Base-by-base conservation (phyloP, 495 filamentous ascomycete species). In the Penicillium taxi region DNA sequence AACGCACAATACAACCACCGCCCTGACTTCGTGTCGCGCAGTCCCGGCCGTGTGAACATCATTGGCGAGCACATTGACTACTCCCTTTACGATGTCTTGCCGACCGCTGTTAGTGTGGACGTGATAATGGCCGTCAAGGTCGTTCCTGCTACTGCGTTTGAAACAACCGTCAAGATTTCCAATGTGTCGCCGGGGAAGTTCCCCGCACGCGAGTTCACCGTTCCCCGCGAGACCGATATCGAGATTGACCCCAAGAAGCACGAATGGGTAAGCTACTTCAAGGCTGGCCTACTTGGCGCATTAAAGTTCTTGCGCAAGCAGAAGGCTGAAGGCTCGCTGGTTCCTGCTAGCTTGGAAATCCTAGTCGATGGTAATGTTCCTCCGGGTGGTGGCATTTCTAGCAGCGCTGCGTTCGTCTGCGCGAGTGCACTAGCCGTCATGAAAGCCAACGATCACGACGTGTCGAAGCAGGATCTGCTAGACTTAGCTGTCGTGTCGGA, bases 21-120 rank as follows among this genome's bases (percentile, higher is more conserved):
- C 9, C 78, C 89, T 2, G 74, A 86, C 27, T 96, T 95, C 50
- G 77, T 96, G 5, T 75, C 91, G 1, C 78, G 91, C 31, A 93
- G 87, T 40, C 91, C 91, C 0, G 91, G 91, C 33, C 75, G 91
- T 39, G 91, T 98, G 42, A 96, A 96, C 69, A 91, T 98, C 57
- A 96, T 98, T 50, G 91, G 91, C 55, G 91, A 98, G 70, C 91
- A 98, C 65, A 96, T 98, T 53, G 91, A 98, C 70, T 98, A 98
- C 62, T 93, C 86, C 13, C 77, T 96, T 23, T 98, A 96, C 67
- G 79, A 90, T 54, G 90, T 96, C 31, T 70, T 98, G 12, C 91
- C 91, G 34, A 96, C 95, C 75, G 91, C 89, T 37, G 83, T 96
- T 45, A 86, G 80, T 12, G 84, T 86, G 32, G 91, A 98, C 57